Evolutionary conservation across 106 monocot genomes (phyloP).

Genomic region (Gastrodia elata): DNA sequence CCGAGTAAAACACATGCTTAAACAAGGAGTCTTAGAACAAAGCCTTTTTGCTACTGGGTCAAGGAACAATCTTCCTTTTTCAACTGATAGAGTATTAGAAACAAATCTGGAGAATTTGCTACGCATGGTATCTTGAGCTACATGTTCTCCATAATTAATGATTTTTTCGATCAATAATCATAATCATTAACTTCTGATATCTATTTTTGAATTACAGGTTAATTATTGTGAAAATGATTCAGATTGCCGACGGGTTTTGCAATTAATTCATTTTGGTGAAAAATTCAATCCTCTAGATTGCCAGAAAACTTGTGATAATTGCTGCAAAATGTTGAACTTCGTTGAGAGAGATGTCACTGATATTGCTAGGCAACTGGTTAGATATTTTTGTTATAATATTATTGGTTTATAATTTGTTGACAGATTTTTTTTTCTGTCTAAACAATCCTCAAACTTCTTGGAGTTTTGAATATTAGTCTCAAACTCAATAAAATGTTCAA

Average conservation of each 20-base stretch:
- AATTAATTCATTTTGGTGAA: constrained; percentile 96
- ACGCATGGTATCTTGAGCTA: constrained; percentile 59
- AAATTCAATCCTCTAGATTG: constrained; percentile 79
- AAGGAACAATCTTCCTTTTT: constrained; percentile 21
- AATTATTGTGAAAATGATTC: constrained; percentile 89
- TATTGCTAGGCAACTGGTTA: constrained; percentile 81
- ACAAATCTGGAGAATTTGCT: constrained; percentile 83
- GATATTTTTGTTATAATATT: neutral
- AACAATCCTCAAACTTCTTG: too few species aligned
- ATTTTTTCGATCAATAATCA: neutral
- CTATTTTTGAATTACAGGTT: constrained; percentile 44
- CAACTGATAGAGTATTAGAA: constrained; percentile 51
- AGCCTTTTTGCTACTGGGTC: constrained; percentile 28
- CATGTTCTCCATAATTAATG: neutral
- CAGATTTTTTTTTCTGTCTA: neutral
- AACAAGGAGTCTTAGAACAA: constrained; percentile 78
- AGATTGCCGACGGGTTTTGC: constrained; percentile 82
- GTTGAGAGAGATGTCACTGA: constrained; percentile 68
- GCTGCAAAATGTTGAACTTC: constrained; percentile 49
- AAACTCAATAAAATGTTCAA: too few species aligned
- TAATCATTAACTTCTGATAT: neutral
- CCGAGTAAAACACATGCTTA: constrained; percentile 91
- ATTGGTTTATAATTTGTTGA: neutral
- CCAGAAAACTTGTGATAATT: constrained; percentile 80
- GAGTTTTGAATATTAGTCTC: too few species aligned